phyloP scores from a whole-genome alignment of 768 basidiomycete species.

The Roridomyces roridus region DNA sequence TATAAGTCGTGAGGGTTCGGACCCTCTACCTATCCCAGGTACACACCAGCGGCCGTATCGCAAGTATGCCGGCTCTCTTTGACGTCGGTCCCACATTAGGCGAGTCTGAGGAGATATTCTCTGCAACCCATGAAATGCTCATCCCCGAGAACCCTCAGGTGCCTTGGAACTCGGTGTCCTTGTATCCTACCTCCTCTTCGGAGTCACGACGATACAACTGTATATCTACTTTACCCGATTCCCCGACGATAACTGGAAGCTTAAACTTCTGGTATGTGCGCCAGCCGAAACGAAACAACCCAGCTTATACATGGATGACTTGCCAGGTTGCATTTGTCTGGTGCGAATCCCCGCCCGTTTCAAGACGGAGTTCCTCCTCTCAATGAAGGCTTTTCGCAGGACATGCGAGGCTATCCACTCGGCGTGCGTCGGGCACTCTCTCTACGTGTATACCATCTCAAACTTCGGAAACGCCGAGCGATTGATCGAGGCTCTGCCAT shows the following conservation, averaged over 20 bases:
- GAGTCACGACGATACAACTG: background rate
- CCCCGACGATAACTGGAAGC: background rate
- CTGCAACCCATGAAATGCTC: too few relatives aligned
- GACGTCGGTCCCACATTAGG: too few relatives aligned
- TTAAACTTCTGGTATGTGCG: background rate
- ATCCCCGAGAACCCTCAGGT: too few relatives aligned
- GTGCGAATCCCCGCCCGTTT: background rate
- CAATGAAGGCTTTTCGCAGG: background rate
- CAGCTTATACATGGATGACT: too few relatives aligned
- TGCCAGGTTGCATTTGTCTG: conserved; percentile 1
- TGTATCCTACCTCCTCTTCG: background rate
- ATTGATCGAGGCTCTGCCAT: background rate
- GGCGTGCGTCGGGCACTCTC: background rate
- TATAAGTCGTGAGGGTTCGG: too few relatives aligned
- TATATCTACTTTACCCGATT: conserved; percentile 4
- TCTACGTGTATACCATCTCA: background rate
- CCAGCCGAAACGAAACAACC: background rate
- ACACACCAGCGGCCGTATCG: too few relatives aligned
- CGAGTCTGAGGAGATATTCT: too few relatives aligned
- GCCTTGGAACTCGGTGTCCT: background rate
- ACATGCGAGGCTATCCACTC: background rate
- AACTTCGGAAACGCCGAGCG: background rate
- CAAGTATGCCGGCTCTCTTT: too few relatives aligned
- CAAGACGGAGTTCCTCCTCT: too few relatives aligned
- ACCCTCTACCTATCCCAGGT: too few relatives aligned